Evolutionary conservation across 1,284 basidiomycete species (phyloP).

Genomic region (Phylloboletellus chloephorus): DNA sequence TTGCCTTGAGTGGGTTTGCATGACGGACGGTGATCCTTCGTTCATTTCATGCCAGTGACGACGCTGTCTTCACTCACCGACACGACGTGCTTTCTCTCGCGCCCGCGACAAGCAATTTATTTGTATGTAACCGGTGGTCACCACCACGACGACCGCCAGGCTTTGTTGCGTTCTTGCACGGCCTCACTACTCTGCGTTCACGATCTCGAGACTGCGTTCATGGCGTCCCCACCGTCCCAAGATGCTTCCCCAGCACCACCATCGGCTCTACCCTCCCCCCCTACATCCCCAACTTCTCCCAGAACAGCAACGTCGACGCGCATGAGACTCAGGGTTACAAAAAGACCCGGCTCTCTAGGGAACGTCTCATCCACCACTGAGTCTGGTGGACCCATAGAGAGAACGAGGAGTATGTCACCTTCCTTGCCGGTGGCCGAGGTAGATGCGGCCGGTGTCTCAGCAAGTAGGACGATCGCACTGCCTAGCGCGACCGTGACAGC

Average conservation of each 20-base stretch:
- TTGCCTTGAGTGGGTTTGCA: too few relatives aligned
- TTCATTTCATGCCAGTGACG: not conserved
- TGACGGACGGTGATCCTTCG: too few relatives aligned
- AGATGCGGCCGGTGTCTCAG: not conserved
- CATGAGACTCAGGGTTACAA: slow-evolving; percentile 10
- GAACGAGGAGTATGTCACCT: slow-evolving; percentile 8
- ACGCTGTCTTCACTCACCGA: slow-evolving; percentile 11
- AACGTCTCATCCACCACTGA: not conserved
- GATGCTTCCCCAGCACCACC: too few relatives aligned
- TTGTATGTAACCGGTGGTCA: not conserved
- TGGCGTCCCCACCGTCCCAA: not conserved
- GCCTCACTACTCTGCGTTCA: too few relatives aligned
- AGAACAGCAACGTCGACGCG: slow-evolving; percentile 5
- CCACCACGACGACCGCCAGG: slow-evolving; percentile 1
- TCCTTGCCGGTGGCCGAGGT: slow-evolving; percentile 3
- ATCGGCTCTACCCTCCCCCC: slow-evolving; percentile 16
- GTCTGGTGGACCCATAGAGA: not conserved
- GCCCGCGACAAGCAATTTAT: too few relatives aligned
- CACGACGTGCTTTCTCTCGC: slow-evolving; percentile 6
- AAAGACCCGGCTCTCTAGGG: slow-evolving; percentile 5
- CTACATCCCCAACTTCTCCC: slow-evolving; percentile 20
- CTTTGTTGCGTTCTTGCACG: too few relatives aligned
- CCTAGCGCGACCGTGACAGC: slow-evolving; percentile 1
- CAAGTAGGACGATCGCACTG: slow-evolving; percentile 4
- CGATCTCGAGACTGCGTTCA: too few relatives aligned